Evolutionary conservation across 2,329 filamentous ascomycete species (phyloP), one percentile per base, ranked within the genome.

Genomic region (Fusarium dlaminii): DNA sequence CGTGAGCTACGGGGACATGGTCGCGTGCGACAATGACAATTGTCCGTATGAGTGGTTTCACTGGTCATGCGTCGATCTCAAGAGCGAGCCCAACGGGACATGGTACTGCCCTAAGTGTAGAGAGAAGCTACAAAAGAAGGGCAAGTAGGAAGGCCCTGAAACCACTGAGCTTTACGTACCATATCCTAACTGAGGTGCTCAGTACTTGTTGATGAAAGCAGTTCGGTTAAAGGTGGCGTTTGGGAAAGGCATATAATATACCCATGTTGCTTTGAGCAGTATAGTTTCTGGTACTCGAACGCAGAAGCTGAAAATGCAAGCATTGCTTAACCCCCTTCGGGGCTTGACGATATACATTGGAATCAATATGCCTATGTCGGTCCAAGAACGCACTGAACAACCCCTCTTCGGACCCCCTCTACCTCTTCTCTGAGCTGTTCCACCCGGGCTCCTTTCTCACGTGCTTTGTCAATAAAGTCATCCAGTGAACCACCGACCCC

Each of bases 41-140:
- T 96, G 94, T 82, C 90, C 91, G 52, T 93, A 90, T 79, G 93
- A 96, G 83, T 96, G 94, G 94, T 96, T 96, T 81, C 94, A 96
- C 83, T 96, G 93, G 92, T 90, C 86, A 48, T 93, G 91, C 77
- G 91, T 93, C 56, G 90, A 90, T 27, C 85, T 93, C 37, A 92
- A 91, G 82, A 91, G 88, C 76, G 90, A 92, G 80, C 91, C 91
- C 13, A 89, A 89, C 63, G 91, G 91, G 37, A 90, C 87, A 30
- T 93, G 91, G 91, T 92, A 89, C 79, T 93, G 91, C 75, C 90
- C 91, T 6, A 84, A 87, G 11, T 93, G 91, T 72, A 86, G 85
- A 22, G 86, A 88, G 71, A 87, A 85, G 75, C 83, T 86, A 78
- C 84, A 85, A 75, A 88, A 85, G 57, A 82, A 81, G 70, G 71